Evolutionary conservation across 2,329 filamentous ascomycete genomes (phyloP).

Genomic region (Aureobasidium sp.): DNA sequence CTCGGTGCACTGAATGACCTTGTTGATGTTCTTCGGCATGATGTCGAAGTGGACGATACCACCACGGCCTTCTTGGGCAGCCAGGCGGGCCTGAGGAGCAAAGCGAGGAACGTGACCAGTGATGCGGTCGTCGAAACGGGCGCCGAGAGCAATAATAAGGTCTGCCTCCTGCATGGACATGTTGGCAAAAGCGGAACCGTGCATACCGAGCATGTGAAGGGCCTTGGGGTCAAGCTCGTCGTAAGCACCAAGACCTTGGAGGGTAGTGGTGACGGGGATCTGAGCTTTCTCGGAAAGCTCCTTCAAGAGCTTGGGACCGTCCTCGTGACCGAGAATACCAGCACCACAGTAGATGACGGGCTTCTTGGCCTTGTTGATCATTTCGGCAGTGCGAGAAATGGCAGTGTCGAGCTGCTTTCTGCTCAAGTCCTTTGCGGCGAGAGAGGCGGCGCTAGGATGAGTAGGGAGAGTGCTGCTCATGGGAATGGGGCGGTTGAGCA

Average conservation of each 20-base stretch:
- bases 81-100: constrained; percentile 77
- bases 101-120: constrained; percentile 77
- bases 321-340: constrained; percentile 72
- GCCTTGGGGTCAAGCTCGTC: constrained; percentile 92
- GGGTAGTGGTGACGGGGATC: constrained; percentile 91
- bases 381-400: constrained; percentile 67
- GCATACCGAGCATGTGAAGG: constrained; percentile 98
- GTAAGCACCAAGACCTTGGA: constrained; percentile 86
- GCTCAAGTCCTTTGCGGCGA: constrained; percentile 68
- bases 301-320: constrained; percentile 72
- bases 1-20: constrained; percentile 93
- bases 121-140: constrained; percentile 93
- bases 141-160: constrained; percentile 88
- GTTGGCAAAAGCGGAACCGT: constrained; percentile 94
- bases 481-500: constrained; percentile 78
- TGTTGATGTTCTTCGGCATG: constrained; percentile 99
- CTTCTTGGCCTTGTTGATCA: constrained; percentile 87
- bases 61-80: constrained; percentile 76
- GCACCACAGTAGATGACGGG: constrained; percentile 93
- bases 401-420: constrained; percentile 65
- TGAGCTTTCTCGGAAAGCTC: constrained; percentile 83
- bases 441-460: constrained; percentile 77
- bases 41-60: constrained; percentile 98
- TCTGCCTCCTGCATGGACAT: constrained; percentile 97
- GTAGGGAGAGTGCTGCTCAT: constrained; percentile 65